Percentiles rank a stretch among this genome's conserved stretches.
Conservation (phyloP, 148 eudicot species). For the Chenopodium berlandieri region DNA sequence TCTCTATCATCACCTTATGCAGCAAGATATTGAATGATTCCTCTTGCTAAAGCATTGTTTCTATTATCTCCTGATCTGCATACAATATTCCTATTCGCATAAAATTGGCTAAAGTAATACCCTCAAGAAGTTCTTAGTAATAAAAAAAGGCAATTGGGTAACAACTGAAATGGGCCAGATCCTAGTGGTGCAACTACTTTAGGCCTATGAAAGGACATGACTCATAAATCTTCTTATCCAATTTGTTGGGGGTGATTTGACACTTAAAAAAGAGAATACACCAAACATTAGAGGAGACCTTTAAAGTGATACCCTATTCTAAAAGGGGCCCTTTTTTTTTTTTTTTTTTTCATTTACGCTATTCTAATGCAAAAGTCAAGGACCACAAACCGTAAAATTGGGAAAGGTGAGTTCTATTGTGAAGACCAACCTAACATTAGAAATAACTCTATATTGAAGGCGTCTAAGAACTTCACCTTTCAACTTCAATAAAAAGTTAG, state of each 20-base stretch:
- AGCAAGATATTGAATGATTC: slow-evolving; percentile 28
- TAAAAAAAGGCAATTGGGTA: slow-evolving; percentile 1
- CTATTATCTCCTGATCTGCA: slow-evolving; percentile 21
- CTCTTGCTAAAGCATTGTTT: slow-evolving; percentile 21
- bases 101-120: slow-evolving; percentile 3
- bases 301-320: slow-evolving; percentile 9
- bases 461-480: background rate
- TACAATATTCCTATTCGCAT: slow-evolving; percentile 16
- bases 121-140: background rate
- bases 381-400: slow-evolving; percentile 13
- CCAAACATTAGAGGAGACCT: background rate
- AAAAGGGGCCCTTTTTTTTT: background rate
- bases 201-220: background rate
- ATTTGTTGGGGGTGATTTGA: slow-evolving; percentile 22
- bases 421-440: background rate
- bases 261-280: slow-evolving; percentile 4
- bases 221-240: slow-evolving; percentile 16
- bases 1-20: slow-evolving; percentile 30
- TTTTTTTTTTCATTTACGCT: too few species aligned
- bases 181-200: background rate
- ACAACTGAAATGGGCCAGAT: slow-evolving; percentile 15
- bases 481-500: background rate
- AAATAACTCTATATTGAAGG: background rate
- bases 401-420: background rate
- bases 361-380: background rate